These are phyloP conservation scores for Lycium barbarum DNA, from an alignment of 257 asterid species.

Conservation along the genomic window DNA sequence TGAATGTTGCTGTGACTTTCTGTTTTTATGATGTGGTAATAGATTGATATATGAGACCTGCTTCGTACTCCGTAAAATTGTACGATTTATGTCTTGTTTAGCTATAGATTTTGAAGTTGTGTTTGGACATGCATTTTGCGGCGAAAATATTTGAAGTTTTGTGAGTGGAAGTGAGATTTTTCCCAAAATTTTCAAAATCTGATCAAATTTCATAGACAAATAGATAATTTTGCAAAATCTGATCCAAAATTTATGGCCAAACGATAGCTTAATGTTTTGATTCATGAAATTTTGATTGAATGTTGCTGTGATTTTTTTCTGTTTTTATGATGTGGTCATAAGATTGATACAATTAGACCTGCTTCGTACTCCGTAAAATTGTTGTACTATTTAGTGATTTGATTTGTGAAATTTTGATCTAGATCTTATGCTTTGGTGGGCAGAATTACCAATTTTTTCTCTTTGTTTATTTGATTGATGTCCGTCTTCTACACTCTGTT, in stretches of 20 bases:
- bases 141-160: too few relatives aligned
- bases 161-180: too few relatives aligned
- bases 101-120: too few relatives aligned
- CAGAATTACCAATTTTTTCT: not conserved
- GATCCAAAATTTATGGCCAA: too few relatives aligned
- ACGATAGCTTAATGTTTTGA: too few relatives aligned
- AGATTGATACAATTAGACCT: not conserved
- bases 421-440: not conserved
- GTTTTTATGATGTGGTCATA: not conserved
- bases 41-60: not conserved
- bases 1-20: not conserved
- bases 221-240: too few relatives aligned
- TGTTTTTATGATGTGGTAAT: not conserved
- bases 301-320: not conserved
- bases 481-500: too few relatives aligned
- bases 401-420: conserved; percentile 21
- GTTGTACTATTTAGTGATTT: not conserved
- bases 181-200: too few relatives aligned
- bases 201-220: too few relatives aligned
- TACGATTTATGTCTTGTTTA: too few relatives aligned
- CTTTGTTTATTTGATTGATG: not conserved
- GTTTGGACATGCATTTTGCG: too few relatives aligned
- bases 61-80: not conserved
- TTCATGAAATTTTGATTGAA: too few relatives aligned
- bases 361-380: not conserved